phyloP scores from a whole-genome alignment of 805 yeast species.

The Saccharomycopsis babjevae region DNA sequence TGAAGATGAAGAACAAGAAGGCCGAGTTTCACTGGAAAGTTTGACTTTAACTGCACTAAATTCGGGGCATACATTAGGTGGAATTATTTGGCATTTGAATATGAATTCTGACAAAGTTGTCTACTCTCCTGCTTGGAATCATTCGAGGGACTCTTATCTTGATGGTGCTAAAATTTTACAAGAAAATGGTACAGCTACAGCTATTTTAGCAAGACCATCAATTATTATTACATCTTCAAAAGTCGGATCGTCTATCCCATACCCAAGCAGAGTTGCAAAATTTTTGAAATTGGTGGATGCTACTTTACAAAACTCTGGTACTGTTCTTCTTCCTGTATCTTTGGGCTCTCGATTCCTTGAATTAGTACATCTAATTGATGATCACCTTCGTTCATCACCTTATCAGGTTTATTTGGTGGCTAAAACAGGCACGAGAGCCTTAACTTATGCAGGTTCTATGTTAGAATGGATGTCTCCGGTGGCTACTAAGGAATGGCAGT shows the following conservation, averaged over 20 bases:
- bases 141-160: constrained; percentile 76
- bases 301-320: constrained; percentile 53
- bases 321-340: constrained; percentile 75
- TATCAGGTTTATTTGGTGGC: constrained; percentile 67
- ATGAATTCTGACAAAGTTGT: constrained; percentile 71
- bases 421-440: constrained; percentile 64
- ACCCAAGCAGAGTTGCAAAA: constrained; percentile 51
- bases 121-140: constrained; percentile 92
- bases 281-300: constrained; percentile 55
- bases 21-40: constrained; percentile 26
- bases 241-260: constrained; percentile 53
- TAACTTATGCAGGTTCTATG: constrained; percentile 79
- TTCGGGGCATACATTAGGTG: constrained; percentile 91
- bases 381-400: constrained; percentile 34
- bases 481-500: constrained; percentile 81
- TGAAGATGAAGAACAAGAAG: constrained; percentile 25
- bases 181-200: constrained; percentile 48
- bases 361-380: constrained; percentile 61
- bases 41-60: constrained; percentile 57
- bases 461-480: constrained; percentile 91
- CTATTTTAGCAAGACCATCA: constrained; percentile 62
- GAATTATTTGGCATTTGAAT: constrained; percentile 75
- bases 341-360: constrained; percentile 77
- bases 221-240: constrained; percentile 66
- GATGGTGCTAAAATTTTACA: constrained; percentile 58